Evolutionary conservation across 2,329 filamentous ascomycete species (phyloP), one percentile per base, ranked within the genome.

Genomic region (Tolypocladium pustulatum): DNA sequence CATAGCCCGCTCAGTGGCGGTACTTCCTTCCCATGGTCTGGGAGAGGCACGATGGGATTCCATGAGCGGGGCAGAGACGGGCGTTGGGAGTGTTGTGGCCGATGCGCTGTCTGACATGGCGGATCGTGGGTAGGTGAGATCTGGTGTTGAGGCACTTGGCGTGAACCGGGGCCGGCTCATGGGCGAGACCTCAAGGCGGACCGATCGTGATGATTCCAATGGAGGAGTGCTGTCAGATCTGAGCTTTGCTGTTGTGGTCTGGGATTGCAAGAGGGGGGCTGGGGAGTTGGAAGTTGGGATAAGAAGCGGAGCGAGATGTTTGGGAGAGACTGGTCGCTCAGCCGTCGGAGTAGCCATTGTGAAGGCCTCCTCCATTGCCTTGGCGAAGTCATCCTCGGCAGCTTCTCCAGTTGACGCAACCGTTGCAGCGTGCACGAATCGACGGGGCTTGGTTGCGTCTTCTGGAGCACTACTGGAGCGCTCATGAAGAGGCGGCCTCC

Each of bases 401-500:
- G 32, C 7, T 6, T 41, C 41, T 17, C 49, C 36, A 9, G 25
- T 9, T 4, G 38, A 22, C 5, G 27, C 17, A 22, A 20, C 3
- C 6, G 53, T 22, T 3, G 34, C 13, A 8, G 36, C 13, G 3
- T 2, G 13, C 8, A n/a, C 20, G 65, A 63, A 54, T 63, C 67
- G 43, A 60, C 27, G 40, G 3, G 40, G 46, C 41, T 27, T 53
- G 34, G 38, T 55, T 41, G 36, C 57, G 20, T 64, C 60, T 25
- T 59, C 56, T 17, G 84, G 83, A n/a, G 82, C 81, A 68, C 83
- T 86, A 59, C 78, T 80, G 41, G 84, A 87, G 59, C 84, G 79
- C 71, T 87, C 85, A 64, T 87, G 83, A 32, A 87, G 71, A 38
- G 85, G 77, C 58, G 83, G 84, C 8, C 84, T 79, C 46, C 84